Percentiles rank a stretch among this genome's conserved stretches.
Evolutionary conservation across 163 green algal species (phyloP).

Genomic region (Chlorella variabilis): DNA sequence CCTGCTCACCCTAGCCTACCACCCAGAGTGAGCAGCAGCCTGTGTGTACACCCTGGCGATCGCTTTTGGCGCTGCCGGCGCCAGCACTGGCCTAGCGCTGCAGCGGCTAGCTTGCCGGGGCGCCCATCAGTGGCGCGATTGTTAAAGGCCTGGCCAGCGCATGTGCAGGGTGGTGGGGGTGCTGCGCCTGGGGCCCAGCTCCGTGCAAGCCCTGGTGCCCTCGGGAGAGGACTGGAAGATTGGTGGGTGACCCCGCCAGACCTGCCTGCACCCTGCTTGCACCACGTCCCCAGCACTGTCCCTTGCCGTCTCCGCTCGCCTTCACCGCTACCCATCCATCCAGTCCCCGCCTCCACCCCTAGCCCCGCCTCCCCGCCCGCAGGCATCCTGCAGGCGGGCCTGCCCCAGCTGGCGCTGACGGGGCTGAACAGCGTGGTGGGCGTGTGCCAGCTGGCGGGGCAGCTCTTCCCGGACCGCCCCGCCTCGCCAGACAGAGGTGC

Average conservation of each 20-base stretch:
- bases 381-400: conserved; percentile 57
- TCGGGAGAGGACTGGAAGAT: conserved; percentile 39
- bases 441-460: conserved; percentile 69
- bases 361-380: background rate
- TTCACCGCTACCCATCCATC: background rate
- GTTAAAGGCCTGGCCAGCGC: too few relatives aligned
- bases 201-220: conserved; percentile 37
- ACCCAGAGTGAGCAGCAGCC: too few relatives aligned
- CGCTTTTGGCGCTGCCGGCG: too few relatives aligned
- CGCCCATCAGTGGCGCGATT: background rate
- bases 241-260: background rate
- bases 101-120: too few relatives aligned
- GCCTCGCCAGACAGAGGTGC: conserved; percentile 8
- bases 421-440: conserved; percentile 84
- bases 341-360: background rate
- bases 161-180: conserved; percentile 20
- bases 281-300: too few relatives aligned
- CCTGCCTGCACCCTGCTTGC: too few relatives aligned
- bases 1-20: too few relatives aligned
- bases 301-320: too few relatives aligned
- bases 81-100: too few relatives aligned
- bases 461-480: conserved; percentile 62
- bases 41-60: too few relatives aligned
- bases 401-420: conserved; percentile 87
- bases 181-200: conserved; percentile 49